These are phyloP conservation scores for Mycena polygramma DNA, from an alignment of 768 basidiomycete genomes.

Conservation along the genomic window DNA sequence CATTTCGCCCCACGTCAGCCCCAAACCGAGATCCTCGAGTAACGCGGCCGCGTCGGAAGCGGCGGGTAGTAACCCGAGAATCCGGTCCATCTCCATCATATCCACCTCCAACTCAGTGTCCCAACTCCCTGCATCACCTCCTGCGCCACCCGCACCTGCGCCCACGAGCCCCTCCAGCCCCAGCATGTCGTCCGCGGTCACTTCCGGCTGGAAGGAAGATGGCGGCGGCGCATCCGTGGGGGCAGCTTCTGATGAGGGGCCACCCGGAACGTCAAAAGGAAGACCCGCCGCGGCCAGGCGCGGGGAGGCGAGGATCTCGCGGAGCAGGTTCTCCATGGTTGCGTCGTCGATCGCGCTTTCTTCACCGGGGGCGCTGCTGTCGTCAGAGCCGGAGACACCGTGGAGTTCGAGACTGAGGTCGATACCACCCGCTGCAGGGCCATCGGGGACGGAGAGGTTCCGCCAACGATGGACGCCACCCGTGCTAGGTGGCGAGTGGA, in stretches of 20 bases:
- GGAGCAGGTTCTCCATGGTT: constrained; percentile 77
- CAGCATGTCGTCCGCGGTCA: constrained; percentile 39
- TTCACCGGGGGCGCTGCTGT: constrained; percentile 40
- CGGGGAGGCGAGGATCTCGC: constrained; percentile 75
- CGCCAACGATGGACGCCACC: constrained; percentile 85
- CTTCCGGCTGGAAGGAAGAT: constrained; percentile 40
- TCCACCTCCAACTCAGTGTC: constrained; percentile 36
- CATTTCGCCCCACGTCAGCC: constrained; percentile 32
- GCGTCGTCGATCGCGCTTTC: constrained; percentile 62
- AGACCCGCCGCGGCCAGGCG: constrained; percentile 47
- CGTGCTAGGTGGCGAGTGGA: constrained; percentile 98
- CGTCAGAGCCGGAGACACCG: constrained; percentile 38
- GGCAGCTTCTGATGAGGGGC: constrained; percentile 35
- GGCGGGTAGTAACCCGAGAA: constrained; percentile 36
- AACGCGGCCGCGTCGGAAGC: constrained; percentile 32
- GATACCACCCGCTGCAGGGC: constrained; percentile 96
- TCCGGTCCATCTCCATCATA: constrained; percentile 39
- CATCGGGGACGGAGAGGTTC: constrained; percentile 63
- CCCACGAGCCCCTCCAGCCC: constrained; percentile 36
- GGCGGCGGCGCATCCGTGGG: constrained; percentile 40
- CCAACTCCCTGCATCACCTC: constrained; percentile 28
- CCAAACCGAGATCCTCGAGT: constrained; percentile 35
- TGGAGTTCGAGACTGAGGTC: constrained; percentile 48
- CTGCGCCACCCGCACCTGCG: constrained; percentile 23
- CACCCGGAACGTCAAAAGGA: constrained; percentile 43